phyloP scores from a whole-genome alignment of 2,329 filamentous ascomycete species.

The Zelopaecilomyces penicillatus region DNA sequence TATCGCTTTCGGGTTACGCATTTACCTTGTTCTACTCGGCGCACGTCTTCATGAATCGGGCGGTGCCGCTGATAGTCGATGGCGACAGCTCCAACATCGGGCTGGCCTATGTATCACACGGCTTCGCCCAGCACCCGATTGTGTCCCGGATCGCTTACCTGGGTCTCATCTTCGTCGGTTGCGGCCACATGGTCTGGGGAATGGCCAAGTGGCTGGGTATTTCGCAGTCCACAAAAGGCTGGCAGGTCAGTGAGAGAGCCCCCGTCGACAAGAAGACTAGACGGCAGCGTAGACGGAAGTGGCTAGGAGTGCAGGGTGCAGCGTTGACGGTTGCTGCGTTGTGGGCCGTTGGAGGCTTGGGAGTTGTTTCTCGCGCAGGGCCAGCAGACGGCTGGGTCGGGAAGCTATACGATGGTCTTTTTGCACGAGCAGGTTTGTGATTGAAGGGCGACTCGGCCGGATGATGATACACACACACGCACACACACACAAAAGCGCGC shows the following conservation, averaged over 20 bases:
- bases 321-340: constrained; percentile 48
- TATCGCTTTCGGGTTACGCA: constrained; percentile 64
- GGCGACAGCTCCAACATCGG: constrained; percentile 83
- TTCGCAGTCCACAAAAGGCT: constrained; percentile 48
- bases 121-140: constrained; percentile 63
- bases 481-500: too few relatives aligned
- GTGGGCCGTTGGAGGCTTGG: constrained; percentile 79
- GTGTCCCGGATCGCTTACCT: constrained; percentile 62
- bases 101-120: constrained; percentile 75
- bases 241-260: constrained; percentile 31
- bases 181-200: constrained; percentile 77
- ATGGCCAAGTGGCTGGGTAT: constrained; percentile 72
- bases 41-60: constrained; percentile 69
- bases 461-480: too few relatives aligned
- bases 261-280: constrained; percentile 42
- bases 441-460: not conserved
- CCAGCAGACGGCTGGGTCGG: constrained; percentile 69
- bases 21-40: constrained; percentile 57
- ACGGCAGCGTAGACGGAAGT: constrained; percentile 52
- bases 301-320: constrained; percentile 63
- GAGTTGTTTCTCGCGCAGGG: constrained; percentile 66
- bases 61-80: constrained; percentile 65
- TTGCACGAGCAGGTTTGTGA: constrained; percentile 23
- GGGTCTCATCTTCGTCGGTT: constrained; percentile 57
- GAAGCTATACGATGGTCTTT: constrained; percentile 66